Base-by-base conservation (phyloP, 768 basidiomycete genomes). In the Cystobasidium onofrii region DNA sequence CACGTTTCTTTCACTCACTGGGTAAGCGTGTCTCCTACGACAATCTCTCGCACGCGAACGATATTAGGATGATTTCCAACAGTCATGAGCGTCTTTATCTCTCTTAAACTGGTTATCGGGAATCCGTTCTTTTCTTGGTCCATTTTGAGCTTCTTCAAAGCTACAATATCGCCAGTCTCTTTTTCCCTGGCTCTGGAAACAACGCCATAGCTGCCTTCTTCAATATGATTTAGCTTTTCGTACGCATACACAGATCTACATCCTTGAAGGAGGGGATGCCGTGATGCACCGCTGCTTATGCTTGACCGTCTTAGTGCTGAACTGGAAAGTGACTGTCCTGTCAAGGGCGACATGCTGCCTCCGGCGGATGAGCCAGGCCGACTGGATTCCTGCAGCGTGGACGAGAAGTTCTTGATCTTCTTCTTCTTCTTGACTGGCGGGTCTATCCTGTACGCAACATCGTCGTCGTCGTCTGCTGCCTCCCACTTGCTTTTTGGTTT, bases 91-190 rank as follows among this genome's bases (percentile, higher is more conserved):
- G 96, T 89, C 81, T 94, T 91, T 62, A 98, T 86, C 83, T 99
- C 96, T 74, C 96, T 86, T 78, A 99, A 82, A 18, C 92, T 92
- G 0, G 96, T 99, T 75, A 98, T 98, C 0, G 96, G 96, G 80
- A 98, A 99, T 0, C 96, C 96, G 76, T 96, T 89, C 81, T 96
- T 98, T 83, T 98, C 96, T 81, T 98, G 92, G 75, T 98, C 95
- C 72, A 99, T 87, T 82, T 99, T 99, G 72, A 99, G 85, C 81
- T 94, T 98, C 83, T 99, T 99, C 78, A 99, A 81, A 17, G 96
- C 96, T 31, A 98, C 96, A 27, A 98, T 91, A 76, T 93, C 93
- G 4, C 92, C 92, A 0, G 93, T 92, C 79, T 91, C 86, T 80
- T 91, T 95, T 83, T 97, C 95, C 77, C 87, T 85, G 25, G 96